Conservation (phyloP, 1,284 basidiomycete species). For the Sporisorium exsertum region DNA sequence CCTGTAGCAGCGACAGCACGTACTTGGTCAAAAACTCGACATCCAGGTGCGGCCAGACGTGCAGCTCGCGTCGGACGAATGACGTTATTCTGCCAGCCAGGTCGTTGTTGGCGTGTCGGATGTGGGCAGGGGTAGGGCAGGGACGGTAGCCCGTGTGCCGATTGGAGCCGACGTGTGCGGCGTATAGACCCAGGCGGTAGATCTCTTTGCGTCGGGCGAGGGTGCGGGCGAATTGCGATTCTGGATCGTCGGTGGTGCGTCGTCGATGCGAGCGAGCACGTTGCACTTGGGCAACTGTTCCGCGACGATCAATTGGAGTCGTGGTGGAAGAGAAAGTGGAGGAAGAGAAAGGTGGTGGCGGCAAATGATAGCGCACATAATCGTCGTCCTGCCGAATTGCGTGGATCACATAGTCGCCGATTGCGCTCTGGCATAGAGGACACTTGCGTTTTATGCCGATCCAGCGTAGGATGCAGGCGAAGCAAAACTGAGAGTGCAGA, state of each 20-base stretch:
- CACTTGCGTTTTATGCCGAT: conserved; percentile 60
- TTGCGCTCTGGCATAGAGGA: conserved; percentile 62
- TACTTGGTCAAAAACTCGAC: conserved; percentile 65
- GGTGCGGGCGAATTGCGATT: conserved; percentile 51
- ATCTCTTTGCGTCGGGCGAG: conserved; percentile 53
- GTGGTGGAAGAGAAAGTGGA: neutral
- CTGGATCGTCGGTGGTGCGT: neutral
- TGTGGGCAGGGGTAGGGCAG: conserved; percentile 37
- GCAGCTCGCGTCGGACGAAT: conserved; percentile 66
- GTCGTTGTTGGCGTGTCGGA: conserved; percentile 12
- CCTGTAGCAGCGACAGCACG: conserved; percentile 56
- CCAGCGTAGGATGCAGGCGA: conserved; percentile 67
- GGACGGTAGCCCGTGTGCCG: conserved; percentile 62
- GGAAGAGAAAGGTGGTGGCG: neutral
- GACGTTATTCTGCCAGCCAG: conserved; percentile 27
- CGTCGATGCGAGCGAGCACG: neutral
- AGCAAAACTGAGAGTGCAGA: conserved; percentile 68
- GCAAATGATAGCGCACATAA: conserved; percentile 60
- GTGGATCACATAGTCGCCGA: conserved; percentile 62
- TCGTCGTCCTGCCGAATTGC: conserved; percentile 63
- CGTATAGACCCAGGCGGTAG: conserved; percentile 59
- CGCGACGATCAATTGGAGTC: neutral
- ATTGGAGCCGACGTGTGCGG: conserved; percentile 66
- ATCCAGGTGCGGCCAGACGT: conserved; percentile 64
- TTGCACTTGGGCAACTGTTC: neutral